phyloP scores from a whole-genome alignment of 148 eudicot species.

The Vaccinium corymbosum region DNA sequence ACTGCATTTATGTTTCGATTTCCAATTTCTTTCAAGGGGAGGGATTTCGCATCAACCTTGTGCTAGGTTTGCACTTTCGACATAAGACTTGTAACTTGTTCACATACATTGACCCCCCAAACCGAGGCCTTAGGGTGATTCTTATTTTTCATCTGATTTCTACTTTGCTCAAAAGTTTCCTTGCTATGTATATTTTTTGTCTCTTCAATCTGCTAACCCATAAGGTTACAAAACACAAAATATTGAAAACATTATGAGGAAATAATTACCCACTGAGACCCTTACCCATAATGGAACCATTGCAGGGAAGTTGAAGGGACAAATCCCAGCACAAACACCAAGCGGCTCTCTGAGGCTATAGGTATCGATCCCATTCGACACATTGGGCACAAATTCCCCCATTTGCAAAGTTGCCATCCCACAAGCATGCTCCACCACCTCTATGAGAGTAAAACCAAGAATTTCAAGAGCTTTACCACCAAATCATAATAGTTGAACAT shows the following conservation, averaged over 20 bases:
- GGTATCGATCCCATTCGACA: constrained; percentile 83
- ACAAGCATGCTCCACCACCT: constrained; percentile 99
- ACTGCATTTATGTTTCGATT: too few species aligned
- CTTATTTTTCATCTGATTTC: neutral
- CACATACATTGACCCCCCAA: too few species aligned
- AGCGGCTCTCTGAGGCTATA: constrained; percentile 83
- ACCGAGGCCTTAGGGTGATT: neutral
- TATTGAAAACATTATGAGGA: neutral
- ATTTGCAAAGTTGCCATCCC: constrained; percentile 95
- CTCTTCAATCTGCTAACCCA: neutral
- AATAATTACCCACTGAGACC: too few species aligned
- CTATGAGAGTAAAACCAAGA: constrained; percentile 32
- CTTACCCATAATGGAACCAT: constrained; percentile 60
- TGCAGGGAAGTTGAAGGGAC: constrained; percentile 51
- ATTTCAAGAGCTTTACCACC: neutral
- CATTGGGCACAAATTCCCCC: constrained; percentile 89
- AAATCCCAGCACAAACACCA: constrained; percentile 80
- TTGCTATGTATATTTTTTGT: neutral
- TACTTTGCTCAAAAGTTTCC: neutral
- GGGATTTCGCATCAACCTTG: too few species aligned
- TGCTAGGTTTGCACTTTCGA: too few species aligned
- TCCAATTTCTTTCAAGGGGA: too few species aligned
- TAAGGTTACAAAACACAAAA: neutral
- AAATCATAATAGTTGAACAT: neutral
- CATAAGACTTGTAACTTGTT: too few species aligned